A percentile compares a stretch with the other conserved stretches of the same genome.
phyloP scores from a whole-genome alignment of 2,329 filamentous ascomycete genomes.

The Xylariales sp. region DNA sequence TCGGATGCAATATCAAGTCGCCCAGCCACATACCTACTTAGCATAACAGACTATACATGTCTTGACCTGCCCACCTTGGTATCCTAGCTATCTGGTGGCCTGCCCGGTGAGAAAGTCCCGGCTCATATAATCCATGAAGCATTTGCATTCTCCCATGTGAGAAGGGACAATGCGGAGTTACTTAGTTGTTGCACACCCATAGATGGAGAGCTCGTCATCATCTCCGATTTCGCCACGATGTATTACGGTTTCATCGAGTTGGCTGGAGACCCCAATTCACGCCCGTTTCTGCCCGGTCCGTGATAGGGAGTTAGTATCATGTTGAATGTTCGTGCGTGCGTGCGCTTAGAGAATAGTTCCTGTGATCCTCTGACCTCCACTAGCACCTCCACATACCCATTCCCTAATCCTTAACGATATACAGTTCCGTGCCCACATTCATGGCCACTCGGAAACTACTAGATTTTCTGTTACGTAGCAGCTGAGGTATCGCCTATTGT shows the following conservation, averaged over 20 bases:
- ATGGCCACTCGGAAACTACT: slow-evolving; percentile 1
- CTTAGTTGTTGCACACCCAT: neutral
- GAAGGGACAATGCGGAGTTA: too few relatives aligned
- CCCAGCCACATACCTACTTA: neutral
- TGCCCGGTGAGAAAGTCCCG: neutral
- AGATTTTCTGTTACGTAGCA: slow-evolving; percentile 23
- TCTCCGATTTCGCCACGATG: slow-evolving; percentile 31
- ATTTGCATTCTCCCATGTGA: too few relatives aligned
- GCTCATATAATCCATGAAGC: neutral
- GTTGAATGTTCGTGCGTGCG: slow-evolving; percentile 1
- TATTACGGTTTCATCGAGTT: neutral
- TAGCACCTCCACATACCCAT: slow-evolving; percentile 28
- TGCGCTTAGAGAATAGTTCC: neutral
- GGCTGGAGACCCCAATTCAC: neutral
- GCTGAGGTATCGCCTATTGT: neutral
- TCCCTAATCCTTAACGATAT: slow-evolving; percentile 14
- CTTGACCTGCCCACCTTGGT: neutral
- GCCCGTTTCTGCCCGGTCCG: neutral
- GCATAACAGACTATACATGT: neutral
- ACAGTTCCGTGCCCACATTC: slow-evolving; percentile 21
- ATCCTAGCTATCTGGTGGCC: slow-evolving; percentile 1
- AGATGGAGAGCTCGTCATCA: neutral
- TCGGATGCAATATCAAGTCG: slow-evolving; percentile 8
- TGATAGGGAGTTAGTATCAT: slow-evolving; percentile 3
- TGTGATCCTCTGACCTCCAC: slow-evolving; percentile 21